Evolutionary conservation across 768 basidiomycete species (phyloP).

Genomic region (Boletus rufocinnamomeus): DNA sequence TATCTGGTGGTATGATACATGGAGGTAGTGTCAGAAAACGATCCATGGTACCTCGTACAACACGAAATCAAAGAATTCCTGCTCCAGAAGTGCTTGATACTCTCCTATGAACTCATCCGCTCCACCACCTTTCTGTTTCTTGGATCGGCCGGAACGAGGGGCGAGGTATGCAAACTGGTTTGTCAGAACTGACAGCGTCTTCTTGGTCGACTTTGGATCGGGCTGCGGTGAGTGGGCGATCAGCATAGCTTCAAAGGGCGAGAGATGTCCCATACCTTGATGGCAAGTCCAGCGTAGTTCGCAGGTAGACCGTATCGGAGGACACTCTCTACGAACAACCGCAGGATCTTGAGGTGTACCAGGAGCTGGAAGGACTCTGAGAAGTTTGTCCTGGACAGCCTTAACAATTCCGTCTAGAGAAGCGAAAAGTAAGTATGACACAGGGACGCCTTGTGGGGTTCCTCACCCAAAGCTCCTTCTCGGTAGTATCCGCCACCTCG

Average conservation of each 20-base stretch:
- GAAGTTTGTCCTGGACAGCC: constrained; percentile 91
- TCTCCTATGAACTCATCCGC: constrained; percentile 83
- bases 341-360: constrained; percentile 89
- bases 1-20: constrained; percentile 23
- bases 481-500: constrained; percentile 75
- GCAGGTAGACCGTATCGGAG: constrained; percentile 94
- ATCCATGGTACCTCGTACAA: constrained; percentile 94
- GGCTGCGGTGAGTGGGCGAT: constrained; percentile 52
- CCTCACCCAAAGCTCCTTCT: constrained; percentile 97
- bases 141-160: constrained; percentile 58
- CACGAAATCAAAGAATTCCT: constrained; percentile 95
- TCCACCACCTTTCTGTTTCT: constrained; percentile 36
- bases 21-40: constrained; percentile 46
- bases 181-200: constrained; percentile 71
- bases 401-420: constrained; percentile 82
- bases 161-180: constrained; percentile 79
- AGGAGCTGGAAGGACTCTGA: constrained; percentile 95
- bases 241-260: constrained; percentile 1
- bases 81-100: constrained; percentile 90
- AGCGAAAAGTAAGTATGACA: constrained; percentile 2
- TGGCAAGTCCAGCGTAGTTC: constrained; percentile 76
- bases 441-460: neutral
- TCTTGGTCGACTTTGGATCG: constrained; percentile 81
- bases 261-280: constrained; percentile 59
- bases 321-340: constrained; percentile 93